phyloP scores from a whole-genome alignment of 345 rosid genomes.

The Salix brachista region DNA sequence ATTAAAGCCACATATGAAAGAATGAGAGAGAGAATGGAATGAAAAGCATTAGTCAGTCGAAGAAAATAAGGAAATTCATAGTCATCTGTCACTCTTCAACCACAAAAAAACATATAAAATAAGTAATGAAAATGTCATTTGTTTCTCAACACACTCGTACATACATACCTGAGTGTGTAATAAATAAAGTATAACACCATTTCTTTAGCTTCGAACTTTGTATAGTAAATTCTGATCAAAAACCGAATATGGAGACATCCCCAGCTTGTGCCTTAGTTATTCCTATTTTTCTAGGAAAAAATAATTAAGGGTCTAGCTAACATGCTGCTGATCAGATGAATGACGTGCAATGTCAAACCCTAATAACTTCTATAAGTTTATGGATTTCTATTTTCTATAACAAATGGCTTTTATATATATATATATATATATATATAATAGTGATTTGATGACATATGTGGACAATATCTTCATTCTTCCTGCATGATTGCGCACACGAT shows the following conservation, averaged over 20 bases:
- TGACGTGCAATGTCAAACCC: slow-evolving; percentile 20
- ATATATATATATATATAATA: too few species aligned
- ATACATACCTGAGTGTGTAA: neutral
- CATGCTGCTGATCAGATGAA: neutral
- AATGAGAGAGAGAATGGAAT: slow-evolving; percentile 2
- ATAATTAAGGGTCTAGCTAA: neutral
- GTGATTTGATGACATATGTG: neutral
- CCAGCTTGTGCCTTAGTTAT: neutral
- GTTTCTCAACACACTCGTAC: too few species aligned
- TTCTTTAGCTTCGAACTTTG: neutral
- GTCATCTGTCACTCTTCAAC: slow-evolving; percentile 11
- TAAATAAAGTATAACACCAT: too few species aligned
- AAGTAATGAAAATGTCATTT: neutral
- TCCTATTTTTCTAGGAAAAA: neutral
- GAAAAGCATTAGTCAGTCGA: slow-evolving; percentile 25
- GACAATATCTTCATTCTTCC: neutral
- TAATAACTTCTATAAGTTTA: slow-evolving; percentile 25
- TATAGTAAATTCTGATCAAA: neutral
- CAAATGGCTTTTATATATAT: too few species aligned
- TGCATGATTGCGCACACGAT: neutral
- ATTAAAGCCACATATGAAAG: slow-evolving; percentile 19
- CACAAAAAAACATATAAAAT: neutral
- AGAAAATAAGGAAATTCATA: slow-evolving; percentile 34
- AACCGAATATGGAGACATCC: neutral
- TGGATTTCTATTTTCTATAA: neutral